These are phyloP conservation scores for Lunasporangiospora selenospora DNA, from an alignment of 192 early-diverging fungal genomes.

Conservation along the genomic window DNA sequence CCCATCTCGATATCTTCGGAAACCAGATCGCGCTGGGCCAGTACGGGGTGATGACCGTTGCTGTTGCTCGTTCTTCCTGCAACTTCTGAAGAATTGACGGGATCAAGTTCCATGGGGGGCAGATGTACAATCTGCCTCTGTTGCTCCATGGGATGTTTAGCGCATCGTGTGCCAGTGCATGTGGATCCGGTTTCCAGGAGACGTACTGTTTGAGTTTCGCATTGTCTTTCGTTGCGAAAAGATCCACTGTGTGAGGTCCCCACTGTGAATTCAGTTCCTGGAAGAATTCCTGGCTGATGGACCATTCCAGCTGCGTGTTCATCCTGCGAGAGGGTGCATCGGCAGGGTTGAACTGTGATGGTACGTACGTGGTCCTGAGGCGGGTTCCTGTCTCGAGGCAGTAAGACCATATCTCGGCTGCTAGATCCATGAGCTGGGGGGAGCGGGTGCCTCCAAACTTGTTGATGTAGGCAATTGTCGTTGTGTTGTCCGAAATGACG, in stretches of 20 bases:
- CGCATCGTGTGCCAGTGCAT: background rate
- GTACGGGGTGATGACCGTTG: constrained; percentile 10
- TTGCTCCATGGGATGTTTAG: background rate
- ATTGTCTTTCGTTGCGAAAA: background rate
- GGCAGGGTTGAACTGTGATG: too few relatives aligned
- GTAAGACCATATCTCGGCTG: too few relatives aligned
- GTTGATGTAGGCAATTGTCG: constrained; percentile 10
- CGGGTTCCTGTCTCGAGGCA: too few relatives aligned
- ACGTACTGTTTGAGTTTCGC: background rate
- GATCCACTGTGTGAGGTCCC: constrained; percentile 4
- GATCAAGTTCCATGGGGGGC: constrained; percentile 18
- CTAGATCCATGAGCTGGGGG: too few relatives aligned
- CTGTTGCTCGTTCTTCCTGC: background rate
- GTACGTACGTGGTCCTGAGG: constrained; percentile 23
- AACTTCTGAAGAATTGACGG: constrained; percentile 5
- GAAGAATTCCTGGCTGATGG: too few relatives aligned
- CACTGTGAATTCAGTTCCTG: too few relatives aligned
- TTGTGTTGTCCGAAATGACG: constrained; percentile 11
- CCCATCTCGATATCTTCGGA: background rate
- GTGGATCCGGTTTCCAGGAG: background rate
- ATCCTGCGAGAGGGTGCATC: too few relatives aligned
- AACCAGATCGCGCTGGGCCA: constrained; percentile 1
- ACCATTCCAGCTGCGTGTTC: too few relatives aligned
- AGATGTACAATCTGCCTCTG: background rate
- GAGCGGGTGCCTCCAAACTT: constrained; percentile 14